phyloP scores from a whole-genome alignment of 2,329 filamentous ascomycete genomes.

The Sclerotinia sclerotiorum region DNA sequence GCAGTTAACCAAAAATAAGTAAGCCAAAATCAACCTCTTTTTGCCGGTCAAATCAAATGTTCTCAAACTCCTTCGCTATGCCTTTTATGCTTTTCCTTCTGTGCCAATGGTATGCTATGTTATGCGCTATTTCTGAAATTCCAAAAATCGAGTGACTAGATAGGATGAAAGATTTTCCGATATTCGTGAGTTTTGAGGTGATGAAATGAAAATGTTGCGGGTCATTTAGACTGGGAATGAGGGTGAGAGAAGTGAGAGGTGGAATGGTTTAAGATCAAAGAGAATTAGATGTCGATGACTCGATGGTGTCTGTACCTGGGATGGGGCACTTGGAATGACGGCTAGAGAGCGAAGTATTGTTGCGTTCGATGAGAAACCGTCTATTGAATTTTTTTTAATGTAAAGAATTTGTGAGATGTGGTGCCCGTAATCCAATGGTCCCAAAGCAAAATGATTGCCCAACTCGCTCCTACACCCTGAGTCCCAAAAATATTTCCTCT shows the following conservation, averaged over 20 bases:
- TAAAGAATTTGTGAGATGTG: neutral
- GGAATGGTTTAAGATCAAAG: too few relatives aligned
- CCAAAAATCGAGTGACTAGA: neutral
- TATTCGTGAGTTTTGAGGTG: neutral
- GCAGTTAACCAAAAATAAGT: too few relatives aligned
- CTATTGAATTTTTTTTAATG: neutral
- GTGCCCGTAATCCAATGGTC: neutral
- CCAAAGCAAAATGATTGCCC: neutral
- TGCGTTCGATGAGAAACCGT: neutral
- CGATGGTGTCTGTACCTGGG: too few relatives aligned
- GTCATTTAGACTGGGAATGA: neutral
- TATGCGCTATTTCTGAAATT: too few relatives aligned
- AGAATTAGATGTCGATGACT: too few relatives aligned
- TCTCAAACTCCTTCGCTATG: neutral
- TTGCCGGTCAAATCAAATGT: neutral
- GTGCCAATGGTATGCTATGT: neutral
- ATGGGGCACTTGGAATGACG: too few relatives aligned
- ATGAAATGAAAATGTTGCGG: neutral
- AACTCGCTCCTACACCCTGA: neutral
- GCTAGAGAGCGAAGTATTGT: neutral
- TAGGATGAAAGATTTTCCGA: neutral
- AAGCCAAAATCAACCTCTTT: neutral
- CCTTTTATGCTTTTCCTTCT: neutral
- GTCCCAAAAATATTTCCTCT: neutral
- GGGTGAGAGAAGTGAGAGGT: neutral